Conservation (phyloP, 208 protist species). For the Crithidia thermophila region DNA sequence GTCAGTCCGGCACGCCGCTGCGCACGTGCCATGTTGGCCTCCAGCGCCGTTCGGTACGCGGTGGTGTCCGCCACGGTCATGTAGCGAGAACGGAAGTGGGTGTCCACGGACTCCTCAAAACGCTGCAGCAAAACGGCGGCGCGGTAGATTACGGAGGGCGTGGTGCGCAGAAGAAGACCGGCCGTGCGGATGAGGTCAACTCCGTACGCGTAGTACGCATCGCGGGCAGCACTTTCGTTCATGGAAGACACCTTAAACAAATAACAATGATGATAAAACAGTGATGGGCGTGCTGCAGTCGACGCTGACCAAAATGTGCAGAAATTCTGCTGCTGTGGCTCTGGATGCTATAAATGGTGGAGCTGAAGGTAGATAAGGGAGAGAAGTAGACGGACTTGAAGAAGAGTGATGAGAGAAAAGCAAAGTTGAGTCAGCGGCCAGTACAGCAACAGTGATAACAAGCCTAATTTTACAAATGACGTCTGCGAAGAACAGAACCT, state of each 20-base stretch:
- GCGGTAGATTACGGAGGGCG: constrained; percentile 70
- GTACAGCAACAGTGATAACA: no score
- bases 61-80: constrained; percentile 20
- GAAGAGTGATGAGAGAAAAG: not conserved
- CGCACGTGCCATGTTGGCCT: not conserved
- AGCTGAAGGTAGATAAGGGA: constrained; percentile 10
- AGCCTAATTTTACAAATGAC: no score
- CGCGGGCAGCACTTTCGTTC: constrained; percentile 29
- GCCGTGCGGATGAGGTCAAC: constrained; percentile 80
- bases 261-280: not conserved
- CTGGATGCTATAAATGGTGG: not conserved
- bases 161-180: constrained; percentile 59
- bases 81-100: constrained; percentile 44
- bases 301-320: not conserved
- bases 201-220: constrained; percentile 67
- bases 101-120: constrained; percentile 58
- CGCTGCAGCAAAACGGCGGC: constrained; percentile 80
- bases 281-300: not conserved
- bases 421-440: not conserved
- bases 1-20: constrained; percentile 12
- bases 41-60: constrained; percentile 8
- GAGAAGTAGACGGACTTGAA: constrained; percentile 16
- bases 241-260: no score
- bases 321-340: not conserved
- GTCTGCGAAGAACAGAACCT: no score